A percentile compares a stretch with the other conserved stretches of the same genome.
Conservation (phyloP, 2,329 filamentous ascomycete genomes). For the Sordariomycetes sp. region DNA sequence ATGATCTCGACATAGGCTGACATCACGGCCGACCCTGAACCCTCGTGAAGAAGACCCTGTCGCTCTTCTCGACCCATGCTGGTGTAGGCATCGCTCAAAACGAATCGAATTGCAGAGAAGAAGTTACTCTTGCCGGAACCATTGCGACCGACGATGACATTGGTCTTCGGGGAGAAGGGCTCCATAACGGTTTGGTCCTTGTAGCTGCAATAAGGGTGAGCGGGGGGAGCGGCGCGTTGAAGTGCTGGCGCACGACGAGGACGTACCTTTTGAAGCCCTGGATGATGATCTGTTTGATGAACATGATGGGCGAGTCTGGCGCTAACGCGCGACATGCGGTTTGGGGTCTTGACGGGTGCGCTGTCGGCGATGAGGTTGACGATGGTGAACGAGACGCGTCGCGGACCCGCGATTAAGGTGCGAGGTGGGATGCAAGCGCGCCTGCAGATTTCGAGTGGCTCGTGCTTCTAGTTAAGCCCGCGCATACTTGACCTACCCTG, state of each 20-base stretch:
- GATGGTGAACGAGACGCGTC: slow-evolving; percentile 6
- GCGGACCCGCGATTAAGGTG: slow-evolving; percentile 5
- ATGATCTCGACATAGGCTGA: slow-evolving; percentile 99
- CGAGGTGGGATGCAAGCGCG: slow-evolving; percentile 2
- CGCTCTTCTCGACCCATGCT: slow-evolving; percentile 94
- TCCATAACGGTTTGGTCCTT: slow-evolving; percentile 99
- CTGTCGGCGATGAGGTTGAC: not conserved
- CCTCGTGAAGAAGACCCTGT: slow-evolving; percentile 93
- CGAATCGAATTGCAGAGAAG: slow-evolving; percentile 97
- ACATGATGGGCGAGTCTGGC: slow-evolving; percentile 53
- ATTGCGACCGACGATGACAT: slow-evolving; percentile 98
- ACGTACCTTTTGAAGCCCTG: slow-evolving; percentile 96
- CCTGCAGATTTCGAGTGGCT: not conserved
- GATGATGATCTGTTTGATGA: slow-evolving; percentile 99
- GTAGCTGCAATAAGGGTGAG: slow-evolving; percentile 74
- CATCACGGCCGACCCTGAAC: slow-evolving; percentile 95
- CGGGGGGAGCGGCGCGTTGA: no score
- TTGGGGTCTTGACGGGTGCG: slow-evolving; percentile 7
- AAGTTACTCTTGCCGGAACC: slow-evolving; percentile 99
- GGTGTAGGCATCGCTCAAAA: slow-evolving; percentile 94
- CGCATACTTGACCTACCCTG: no score
- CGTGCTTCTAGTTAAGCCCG: no score
- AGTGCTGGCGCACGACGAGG: slow-evolving; percentile 5
- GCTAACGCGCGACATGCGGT: slow-evolving; percentile 27
- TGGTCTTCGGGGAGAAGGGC: slow-evolving; percentile 93